phyloP scores from a whole-genome alignment of 768 basidiomycete genomes.

The Rickenella mellea region DNA sequence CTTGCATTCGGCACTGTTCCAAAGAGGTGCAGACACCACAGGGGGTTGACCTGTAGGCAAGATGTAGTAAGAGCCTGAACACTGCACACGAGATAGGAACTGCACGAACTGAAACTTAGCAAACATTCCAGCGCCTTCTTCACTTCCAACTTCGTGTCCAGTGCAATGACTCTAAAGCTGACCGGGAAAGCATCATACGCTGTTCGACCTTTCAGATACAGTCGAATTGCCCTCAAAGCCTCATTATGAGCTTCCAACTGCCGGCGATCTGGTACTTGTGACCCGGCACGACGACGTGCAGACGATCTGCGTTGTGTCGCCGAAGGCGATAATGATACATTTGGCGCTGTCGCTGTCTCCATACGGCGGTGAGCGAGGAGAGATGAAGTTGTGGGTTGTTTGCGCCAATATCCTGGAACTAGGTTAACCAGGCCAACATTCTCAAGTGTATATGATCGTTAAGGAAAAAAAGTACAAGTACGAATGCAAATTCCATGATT shows the following conservation, averaged over 20 bases:
- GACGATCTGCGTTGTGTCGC: conserved; percentile 44
- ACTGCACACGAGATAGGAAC: not conserved
- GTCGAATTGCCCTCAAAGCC: conserved; percentile 62
- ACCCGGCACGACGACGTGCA: too few species aligned
- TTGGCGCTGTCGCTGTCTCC: conserved; percentile 40
- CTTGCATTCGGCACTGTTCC: conserved; percentile 88
- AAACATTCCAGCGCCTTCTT: conserved; percentile 90
- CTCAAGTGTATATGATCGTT: too few species aligned
- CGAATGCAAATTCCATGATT: too few species aligned
- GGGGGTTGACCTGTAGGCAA: conserved; percentile 7
- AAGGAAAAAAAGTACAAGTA: too few species aligned
- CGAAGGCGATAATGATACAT: conserved; percentile 46
- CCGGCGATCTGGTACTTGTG: conserved; percentile 45
- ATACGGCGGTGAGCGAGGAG: conserved; percentile 43
- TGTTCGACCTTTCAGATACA: conserved; percentile 75
- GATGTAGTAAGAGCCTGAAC: conserved; percentile 1
- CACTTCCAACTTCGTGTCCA: conserved; percentile 92
- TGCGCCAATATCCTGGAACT: too few species aligned
- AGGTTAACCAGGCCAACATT: too few species aligned
- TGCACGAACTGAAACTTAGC: conserved; percentile 56
- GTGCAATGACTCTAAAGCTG: conserved; percentile 90
- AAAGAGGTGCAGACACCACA: conserved; percentile 94
- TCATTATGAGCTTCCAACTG: conserved; percentile 57
- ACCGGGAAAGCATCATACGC: conserved; percentile 97
- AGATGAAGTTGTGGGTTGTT: conserved; percentile 19